phyloP scores from a whole-genome alignment of 2,329 filamentous ascomycete genomes.

The Sporothrix variecibatus region DNA sequence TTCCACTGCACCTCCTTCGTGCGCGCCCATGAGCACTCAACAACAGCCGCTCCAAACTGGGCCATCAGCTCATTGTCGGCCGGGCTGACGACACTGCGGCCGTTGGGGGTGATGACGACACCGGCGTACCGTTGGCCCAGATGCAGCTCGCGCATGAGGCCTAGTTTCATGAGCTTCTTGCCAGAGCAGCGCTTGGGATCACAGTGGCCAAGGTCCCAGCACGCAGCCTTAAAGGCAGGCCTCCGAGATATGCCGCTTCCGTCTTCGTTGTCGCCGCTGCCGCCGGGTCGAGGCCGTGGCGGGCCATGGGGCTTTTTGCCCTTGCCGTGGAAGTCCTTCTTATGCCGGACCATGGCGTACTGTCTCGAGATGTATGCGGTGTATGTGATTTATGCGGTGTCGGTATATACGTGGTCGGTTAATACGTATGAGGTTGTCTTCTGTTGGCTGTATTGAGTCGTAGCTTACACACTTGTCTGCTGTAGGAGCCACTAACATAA shows the following conservation, averaged over 20 bases:
- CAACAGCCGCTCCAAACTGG: conserved; percentile 88
- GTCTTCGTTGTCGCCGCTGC: conserved; percentile 39
- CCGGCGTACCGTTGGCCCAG: conserved; percentile 90
- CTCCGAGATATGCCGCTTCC: conserved; percentile 32
- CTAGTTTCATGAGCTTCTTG: conserved; percentile 88
- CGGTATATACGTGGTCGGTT: not conserved
- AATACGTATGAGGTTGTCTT: not conserved
- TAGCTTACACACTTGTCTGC: not conserved
- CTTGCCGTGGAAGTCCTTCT: conserved; percentile 78
- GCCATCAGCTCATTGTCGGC: conserved; percentile 81
- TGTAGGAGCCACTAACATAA: not conserved
- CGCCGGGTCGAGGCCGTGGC: conserved; percentile 50
- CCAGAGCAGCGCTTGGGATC: conserved; percentile 96
- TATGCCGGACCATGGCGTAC: conserved; percentile 81
- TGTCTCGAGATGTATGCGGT: not conserved
- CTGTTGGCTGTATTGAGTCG: not conserved
- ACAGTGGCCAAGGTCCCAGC: conserved; percentile 97
- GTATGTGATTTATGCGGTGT: not conserved
- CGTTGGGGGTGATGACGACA: conserved; percentile 93
- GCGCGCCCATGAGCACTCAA: conserved; percentile 96
- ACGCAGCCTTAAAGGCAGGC: conserved; percentile 81
- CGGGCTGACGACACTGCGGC: conserved; percentile 79
- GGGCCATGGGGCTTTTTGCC: conserved; percentile 70
- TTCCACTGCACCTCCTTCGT: conserved; percentile 88
- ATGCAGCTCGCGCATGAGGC: conserved; percentile 89